These are phyloP conservation scores for Suillus cothurnatus DNA, from an alignment of 768 basidiomycete species.

Conservation along the genomic window DNA sequence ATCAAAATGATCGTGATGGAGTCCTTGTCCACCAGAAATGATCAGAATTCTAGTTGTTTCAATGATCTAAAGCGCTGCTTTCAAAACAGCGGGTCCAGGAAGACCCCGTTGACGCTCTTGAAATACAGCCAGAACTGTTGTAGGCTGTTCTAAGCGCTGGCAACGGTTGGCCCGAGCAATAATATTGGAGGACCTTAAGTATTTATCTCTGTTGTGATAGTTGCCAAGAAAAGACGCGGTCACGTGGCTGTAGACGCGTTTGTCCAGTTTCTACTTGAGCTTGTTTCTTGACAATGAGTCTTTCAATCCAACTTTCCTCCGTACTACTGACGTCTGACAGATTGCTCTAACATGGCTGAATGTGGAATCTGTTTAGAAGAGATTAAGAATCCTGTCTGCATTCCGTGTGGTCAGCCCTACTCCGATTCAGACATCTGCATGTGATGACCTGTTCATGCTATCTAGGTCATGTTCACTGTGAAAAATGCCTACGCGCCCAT, in stretches of 20 bases:
- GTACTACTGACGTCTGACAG: neutral
- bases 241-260: constrained; percentile 21
- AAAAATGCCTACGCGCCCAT: constrained; percentile 51
- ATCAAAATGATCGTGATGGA: constrained; percentile 29
- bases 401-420: constrained; percentile 60
- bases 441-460: constrained; percentile 11
- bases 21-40: constrained; percentile 20
- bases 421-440: neutral
- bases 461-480: constrained; percentile 68
- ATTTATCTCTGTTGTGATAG: constrained; percentile 26
- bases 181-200: constrained; percentile 6
- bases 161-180: neutral
- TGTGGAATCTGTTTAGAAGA: constrained; percentile 65
- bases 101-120: neutral
- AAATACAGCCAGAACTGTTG: neutral
- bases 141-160: neutral
- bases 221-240: constrained; percentile 24
- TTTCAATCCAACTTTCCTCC: neutral
- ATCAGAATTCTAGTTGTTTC: constrained; percentile 3
- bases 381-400: constrained; percentile 54
- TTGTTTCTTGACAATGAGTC: neutral
- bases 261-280: neutral
- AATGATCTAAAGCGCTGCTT: neutral
- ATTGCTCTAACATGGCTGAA: constrained; percentile 41
- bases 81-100: neutral